Evolutionary conservation across 139 green algal genomes (phyloP), one percentile per base, ranked within the genome.

Genomic region (Chlorella sorokiniana): DNA sequence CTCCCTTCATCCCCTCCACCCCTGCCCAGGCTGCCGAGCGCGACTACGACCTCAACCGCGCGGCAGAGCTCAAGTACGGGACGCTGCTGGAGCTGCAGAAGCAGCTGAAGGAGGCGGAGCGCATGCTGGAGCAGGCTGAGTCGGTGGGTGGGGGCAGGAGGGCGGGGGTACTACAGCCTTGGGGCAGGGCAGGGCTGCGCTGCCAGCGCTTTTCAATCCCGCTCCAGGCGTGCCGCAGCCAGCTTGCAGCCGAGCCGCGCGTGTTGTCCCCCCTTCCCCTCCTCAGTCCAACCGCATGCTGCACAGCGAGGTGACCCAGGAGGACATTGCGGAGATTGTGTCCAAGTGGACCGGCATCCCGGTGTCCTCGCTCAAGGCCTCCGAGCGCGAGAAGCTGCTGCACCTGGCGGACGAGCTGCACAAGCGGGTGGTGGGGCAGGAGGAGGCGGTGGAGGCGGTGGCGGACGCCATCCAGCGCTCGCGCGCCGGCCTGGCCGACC

Each of bases 1-100:
- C 54, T 52, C 67, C 20, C 16, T 45, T 16, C 67, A 38, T 33
- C 59, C 27, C 2, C 68, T n/a, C 68, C 33, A 27, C 33, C 25
- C 68, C 29, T 20, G 31, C 9, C 3, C 73, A 79, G 73, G 59
- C 75, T 4, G 75, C 75, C 0, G 75, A 81, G 75, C 75, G 75
- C 22, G 75, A 81, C 59, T 81, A 81, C 75, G 75, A 81, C 75
- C 75, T 81, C 7, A 81, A 81, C 75, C 38, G 88, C 38, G 96
- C 96, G 4, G 96, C 96, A 9, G 96, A 99, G 91, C 91, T 99
- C 81, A 99, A 99, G 91, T 99, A 99, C 82, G 96, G 96, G 44
- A 97, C 92, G 18, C 91, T 99, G 62, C 91, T 96, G 76, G 84
- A 89, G 25, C 92, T 99, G 75, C 94, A 98, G 87, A 93, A 93